These are phyloP conservation scores for Ogataea neopini DNA, from an alignment of 805 yeast genomes.

Conservation along the genomic window DNA sequence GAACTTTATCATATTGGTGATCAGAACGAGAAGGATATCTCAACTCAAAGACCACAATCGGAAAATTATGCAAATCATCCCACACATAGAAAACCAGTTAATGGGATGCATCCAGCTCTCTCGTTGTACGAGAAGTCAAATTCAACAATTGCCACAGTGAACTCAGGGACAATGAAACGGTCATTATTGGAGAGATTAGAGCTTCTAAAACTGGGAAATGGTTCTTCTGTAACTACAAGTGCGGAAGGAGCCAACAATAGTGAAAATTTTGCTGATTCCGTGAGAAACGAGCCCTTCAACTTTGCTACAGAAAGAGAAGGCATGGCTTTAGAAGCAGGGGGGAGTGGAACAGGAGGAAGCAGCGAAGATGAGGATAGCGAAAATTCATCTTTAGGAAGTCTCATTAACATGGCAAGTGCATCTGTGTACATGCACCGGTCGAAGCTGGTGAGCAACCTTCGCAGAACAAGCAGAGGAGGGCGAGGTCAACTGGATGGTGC, in stretches of 20 bases:
- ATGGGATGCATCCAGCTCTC: neutral
- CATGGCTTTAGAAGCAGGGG: neutral
- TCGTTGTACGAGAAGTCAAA: slow-evolving; percentile 7
- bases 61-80: neutral
- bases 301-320: neutral
- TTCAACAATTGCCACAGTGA: slow-evolving; percentile 11
- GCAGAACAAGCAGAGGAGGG: neutral
- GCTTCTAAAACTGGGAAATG: slow-evolving; percentile 17
- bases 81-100: neutral
- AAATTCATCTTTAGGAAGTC: slow-evolving; percentile 19
- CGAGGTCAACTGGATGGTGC: slow-evolving; percentile 1
- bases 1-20: slow-evolving; percentile 22
- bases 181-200: slow-evolving; percentile 18
- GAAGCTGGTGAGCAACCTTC: slow-evolving; percentile 7
- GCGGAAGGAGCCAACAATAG: neutral
- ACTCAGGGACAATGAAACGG: slow-evolving; percentile 12
- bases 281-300: neutral
- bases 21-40: neutral
- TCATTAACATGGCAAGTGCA: slow-evolving; percentile 26
- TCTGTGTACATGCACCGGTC: slow-evolving; percentile 30
- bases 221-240: slow-evolving; percentile 5
- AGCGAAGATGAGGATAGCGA: slow-evolving; percentile 4
- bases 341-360: neutral
- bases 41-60: neutral
- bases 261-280: neutral